A percentile compares a stretch with the other conserved stretches of the same genome.
These are phyloP conservation scores for Medicago arabica DNA, from an alignment of 306 rosid species.

Conservation along the genomic window DNA sequence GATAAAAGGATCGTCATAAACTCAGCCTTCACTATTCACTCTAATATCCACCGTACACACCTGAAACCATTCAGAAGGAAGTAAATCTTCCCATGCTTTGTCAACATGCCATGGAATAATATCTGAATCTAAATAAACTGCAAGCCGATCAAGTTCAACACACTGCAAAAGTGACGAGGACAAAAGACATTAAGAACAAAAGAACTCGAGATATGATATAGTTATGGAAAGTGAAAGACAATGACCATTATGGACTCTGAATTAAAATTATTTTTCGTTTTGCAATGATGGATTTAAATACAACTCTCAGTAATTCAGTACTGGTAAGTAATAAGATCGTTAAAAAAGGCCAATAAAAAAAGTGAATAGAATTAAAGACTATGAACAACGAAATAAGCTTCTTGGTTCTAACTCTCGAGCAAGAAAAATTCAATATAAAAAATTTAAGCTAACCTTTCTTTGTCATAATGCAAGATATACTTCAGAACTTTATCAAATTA, in stretches of 20 bases:
- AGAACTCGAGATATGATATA: slow-evolving; percentile 21
- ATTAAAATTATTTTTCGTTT: slow-evolving; percentile 30
- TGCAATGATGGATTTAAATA: slow-evolving; percentile 23
- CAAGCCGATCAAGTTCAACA: slow-evolving; percentile 87
- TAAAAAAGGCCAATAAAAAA: slow-evolving; percentile 12
- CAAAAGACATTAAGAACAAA: slow-evolving; percentile 41
- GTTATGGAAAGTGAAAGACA: slow-evolving; percentile 20
- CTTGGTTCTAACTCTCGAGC: background rate
- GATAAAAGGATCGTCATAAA: background rate
- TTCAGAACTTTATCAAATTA: slow-evolving; percentile 18
- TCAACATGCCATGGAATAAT: slow-evolving; percentile 74
- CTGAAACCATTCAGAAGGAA: slow-evolving; percentile 96
- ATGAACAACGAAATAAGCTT: slow-evolving; percentile 31
- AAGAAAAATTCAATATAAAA: slow-evolving; percentile 21
- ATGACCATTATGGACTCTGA: slow-evolving; percentile 6
- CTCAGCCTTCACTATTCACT: slow-evolving; percentile 14
- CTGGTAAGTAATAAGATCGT: slow-evolving; percentile 35
- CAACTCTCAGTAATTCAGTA: slow-evolving; percentile 24
- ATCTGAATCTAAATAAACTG: slow-evolving; percentile 89
- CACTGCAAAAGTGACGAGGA: slow-evolving; percentile 62
- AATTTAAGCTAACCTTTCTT: slow-evolving; percentile 27
- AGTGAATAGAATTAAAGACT: background rate
- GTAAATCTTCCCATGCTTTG: slow-evolving; percentile 87
- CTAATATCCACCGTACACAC: slow-evolving; percentile 49
- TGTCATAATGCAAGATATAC: slow-evolving; percentile 13